Conservation (phyloP, 176 grass and related monocot genomes). For the Alopecurus myosuroides region DNA sequence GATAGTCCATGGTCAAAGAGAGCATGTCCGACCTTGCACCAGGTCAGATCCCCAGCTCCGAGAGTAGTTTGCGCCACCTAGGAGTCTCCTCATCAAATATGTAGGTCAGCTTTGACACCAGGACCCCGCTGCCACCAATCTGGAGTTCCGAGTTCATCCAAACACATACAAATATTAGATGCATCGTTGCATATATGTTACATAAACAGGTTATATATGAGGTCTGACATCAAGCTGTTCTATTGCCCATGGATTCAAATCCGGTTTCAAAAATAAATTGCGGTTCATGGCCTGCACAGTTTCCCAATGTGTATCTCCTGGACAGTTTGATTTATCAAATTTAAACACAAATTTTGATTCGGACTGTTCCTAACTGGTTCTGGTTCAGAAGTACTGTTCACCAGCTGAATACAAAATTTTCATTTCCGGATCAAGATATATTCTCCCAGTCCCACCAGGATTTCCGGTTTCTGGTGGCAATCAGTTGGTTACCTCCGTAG, state of each 20-base stretch:
- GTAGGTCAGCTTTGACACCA: conserved; percentile 90
- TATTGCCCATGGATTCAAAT: not conserved
- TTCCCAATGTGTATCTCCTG: not conserved
- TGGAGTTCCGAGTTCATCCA: conserved; percentile 12
- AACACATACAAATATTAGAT: not conserved
- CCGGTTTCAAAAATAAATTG: not conserved
- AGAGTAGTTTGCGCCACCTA: conserved; percentile 75
- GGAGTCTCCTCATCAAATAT: conserved; percentile 96
- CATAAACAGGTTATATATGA: not conserved
- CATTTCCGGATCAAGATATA: not conserved
- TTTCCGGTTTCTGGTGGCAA: not conserved
- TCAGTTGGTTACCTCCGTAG: not conserved
- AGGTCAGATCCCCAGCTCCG: conserved; percentile 67
- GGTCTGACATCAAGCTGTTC: not conserved
- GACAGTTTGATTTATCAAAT: not conserved
- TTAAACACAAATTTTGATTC: not conserved
- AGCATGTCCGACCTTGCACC: not conserved
- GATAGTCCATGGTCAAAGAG: not conserved
- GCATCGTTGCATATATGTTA: not conserved
- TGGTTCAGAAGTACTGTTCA: not conserved
- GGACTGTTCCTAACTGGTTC: not conserved
- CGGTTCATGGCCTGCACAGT: not conserved
- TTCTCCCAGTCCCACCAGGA: not conserved
- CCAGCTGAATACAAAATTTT: not conserved
- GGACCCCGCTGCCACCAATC: conserved; percentile 88